Percentiles rank a stretch among this genome's conserved stretches.
These are phyloP conservation scores for Cutaneotrichosporon dermatis DNA, from an alignment of 1,284 basidiomycete genomes.

Conservation along the genomic window DNA sequence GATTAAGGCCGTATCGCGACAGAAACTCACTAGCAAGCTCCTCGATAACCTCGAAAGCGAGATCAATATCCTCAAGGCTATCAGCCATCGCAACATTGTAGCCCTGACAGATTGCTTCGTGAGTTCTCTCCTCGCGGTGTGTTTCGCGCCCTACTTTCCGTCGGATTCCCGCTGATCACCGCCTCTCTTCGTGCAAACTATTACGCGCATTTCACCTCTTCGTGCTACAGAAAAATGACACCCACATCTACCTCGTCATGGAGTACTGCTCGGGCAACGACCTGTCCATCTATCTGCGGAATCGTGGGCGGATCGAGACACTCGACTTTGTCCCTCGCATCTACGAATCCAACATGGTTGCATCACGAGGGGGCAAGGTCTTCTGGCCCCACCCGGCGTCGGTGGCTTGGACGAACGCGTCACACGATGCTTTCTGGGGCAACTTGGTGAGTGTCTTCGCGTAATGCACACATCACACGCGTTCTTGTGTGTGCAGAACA, in stretches of 20 bases:
- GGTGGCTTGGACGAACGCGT: slow-evolving; percentile 89
- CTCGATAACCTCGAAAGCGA: slow-evolving; percentile 96
- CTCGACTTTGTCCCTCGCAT: slow-evolving; percentile 69
- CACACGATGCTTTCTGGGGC: slow-evolving; percentile 86
- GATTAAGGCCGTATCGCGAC: slow-evolving; percentile 89
- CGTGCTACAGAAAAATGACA: slow-evolving; percentile 69
- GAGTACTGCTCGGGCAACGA: slow-evolving; percentile 95
- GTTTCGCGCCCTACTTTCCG: neutral
- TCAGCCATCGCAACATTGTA: slow-evolving; percentile 91
- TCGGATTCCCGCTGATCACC: neutral
- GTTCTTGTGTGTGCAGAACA: neutral
- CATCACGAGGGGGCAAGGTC: slow-evolving; percentile 56
- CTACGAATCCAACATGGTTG: slow-evolving; percentile 48
- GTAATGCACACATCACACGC: neutral
- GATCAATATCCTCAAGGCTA: slow-evolving; percentile 91
- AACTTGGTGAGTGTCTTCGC: slow-evolving; percentile 64
- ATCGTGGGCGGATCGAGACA: slow-evolving; percentile 76
- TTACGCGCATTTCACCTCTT: neutral
- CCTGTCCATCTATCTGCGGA: slow-evolving; percentile 93
- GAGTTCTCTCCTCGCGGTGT: slow-evolving; percentile 27
- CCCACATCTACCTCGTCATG: slow-evolving; percentile 96
- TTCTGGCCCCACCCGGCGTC: slow-evolving; percentile 91
- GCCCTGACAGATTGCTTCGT: slow-evolving; percentile 84
- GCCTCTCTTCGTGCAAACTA: neutral
- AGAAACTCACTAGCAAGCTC: slow-evolving; percentile 84